Base-by-base conservation (phyloP, 2,329 filamentous ascomycete genomes). In the Aspergillus uvarum region DNA sequence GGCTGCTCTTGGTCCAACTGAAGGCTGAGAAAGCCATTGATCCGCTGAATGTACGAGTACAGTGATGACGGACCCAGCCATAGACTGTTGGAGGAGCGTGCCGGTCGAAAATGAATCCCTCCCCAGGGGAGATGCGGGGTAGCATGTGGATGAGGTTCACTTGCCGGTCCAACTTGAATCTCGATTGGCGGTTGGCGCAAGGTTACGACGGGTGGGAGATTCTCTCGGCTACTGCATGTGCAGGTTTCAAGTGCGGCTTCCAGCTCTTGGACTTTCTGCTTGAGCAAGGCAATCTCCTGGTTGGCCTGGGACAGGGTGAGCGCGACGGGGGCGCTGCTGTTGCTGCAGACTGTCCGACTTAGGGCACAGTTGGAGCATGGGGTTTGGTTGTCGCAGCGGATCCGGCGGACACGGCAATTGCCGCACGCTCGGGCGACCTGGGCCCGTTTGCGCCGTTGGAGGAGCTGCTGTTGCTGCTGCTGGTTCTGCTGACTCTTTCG, bases 1-100 rank as follows among this genome's bases (percentile, higher is more conserved):
- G 66, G 63, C 49, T 73, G 69, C n/a, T 69, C 58, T 53, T 76
- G 72, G 32, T 77, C 71, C 5, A 79, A 59, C 0, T 68, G 63
- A 11, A 35, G 12, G 19, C 50, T 26, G 6, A 58, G 29, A 22
- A 53, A 58, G 8, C 16, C 26, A 24, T 38, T 58, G 16, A 58
- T 21, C 2, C 56, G 56, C 24, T 52, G 32, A n/a, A 49, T 48
- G 19, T 32, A 58, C 8, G 49, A 53, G n/a, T 53, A 51, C n/a
- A 52, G 7, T 2, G 56, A 58, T 4, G 56, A 58, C 8, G 56
- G 48, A 2, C 56, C 56, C 5, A 53, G 35, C 56, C 50, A 58
- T 1, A 32, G 42, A 32, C n/a, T 32, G 19, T 56, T 49, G 47
- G 31, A n/a, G 2, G 54, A 56, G 47, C 47, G 54, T 6, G 54